Evolutionary conservation across 345 rosid species (phyloP).

Genomic region (Cardamine occulta): DNA sequence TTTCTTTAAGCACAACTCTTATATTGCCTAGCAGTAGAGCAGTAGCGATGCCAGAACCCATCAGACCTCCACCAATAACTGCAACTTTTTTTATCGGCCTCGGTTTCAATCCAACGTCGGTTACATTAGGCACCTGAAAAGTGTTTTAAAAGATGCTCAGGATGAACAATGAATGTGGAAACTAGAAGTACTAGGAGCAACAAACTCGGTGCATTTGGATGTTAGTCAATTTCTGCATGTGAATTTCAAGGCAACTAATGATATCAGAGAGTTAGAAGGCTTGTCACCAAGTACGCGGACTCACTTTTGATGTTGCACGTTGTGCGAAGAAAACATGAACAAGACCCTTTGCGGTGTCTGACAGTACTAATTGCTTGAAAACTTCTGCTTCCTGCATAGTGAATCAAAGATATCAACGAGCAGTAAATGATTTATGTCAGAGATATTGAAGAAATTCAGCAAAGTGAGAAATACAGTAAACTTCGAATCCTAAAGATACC

Average conservation of each 20-base stretch:
- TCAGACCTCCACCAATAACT: constrained; percentile 95
- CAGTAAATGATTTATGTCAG: not conserved
- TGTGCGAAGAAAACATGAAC: constrained; percentile 91
- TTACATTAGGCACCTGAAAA: constrained; percentile 84
- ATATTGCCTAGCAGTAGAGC: constrained; percentile 70
- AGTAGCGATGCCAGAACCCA: constrained; percentile 98
- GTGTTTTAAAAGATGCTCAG: constrained; percentile 13
- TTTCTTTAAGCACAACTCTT: constrained; percentile 83
- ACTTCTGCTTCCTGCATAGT: constrained; percentile 80
- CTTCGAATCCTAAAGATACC: constrained; percentile 47
- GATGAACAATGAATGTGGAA: constrained; percentile 21
- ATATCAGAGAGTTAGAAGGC: not conserved
- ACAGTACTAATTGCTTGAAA: constrained; percentile 68
- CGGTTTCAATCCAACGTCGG: constrained; percentile 88
- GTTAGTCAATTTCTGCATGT: not conserved
- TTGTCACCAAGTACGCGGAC: constrained; percentile 14
- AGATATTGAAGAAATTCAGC: constrained; percentile 5
- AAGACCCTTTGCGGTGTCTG: constrained; percentile 82
- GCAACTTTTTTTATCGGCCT: constrained; percentile 80
- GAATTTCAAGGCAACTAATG: not conserved
- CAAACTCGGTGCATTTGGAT: not conserved
- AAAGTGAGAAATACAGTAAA: not conserved
- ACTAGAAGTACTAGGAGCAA: constrained; percentile 9
- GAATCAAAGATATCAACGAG: constrained; percentile 19
- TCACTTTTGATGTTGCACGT: constrained; percentile 83